Evolutionary conservation across 148 eudicot species (phyloP).

Genomic region (Arbutus unedo): DNA sequence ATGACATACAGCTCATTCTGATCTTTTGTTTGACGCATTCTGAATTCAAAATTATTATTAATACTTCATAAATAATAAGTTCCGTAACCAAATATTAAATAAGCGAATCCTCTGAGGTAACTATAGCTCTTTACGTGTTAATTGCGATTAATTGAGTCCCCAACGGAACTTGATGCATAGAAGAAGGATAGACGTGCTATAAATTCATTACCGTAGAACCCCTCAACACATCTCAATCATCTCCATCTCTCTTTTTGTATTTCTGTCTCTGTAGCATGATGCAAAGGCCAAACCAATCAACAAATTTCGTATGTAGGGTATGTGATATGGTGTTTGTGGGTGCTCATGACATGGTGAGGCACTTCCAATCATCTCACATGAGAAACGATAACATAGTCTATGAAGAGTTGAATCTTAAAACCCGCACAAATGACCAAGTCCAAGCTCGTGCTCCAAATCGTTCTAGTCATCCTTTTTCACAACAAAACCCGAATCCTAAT

Average conservation of each 20-base stretch:
- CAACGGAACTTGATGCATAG: not conserved
- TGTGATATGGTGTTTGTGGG: constrained; percentile 22
- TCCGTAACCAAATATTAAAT: not conserved
- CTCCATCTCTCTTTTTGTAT: not conserved
- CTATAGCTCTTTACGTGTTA: not conserved
- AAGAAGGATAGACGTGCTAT: not conserved
- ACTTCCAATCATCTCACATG: constrained; percentile 22
- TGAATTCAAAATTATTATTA: not conserved
- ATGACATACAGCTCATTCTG: not conserved
- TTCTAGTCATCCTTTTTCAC: not conserved
- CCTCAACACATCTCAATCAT: not conserved
- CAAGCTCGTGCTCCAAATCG: not conserved
- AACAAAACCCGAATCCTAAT: not conserved
- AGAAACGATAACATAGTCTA: not conserved
- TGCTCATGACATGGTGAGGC: constrained; percentile 22
- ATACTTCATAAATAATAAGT: not conserved
- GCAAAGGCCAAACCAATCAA: not conserved
- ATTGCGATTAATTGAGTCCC: not conserved
- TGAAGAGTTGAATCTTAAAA: not conserved
- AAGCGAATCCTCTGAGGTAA: not conserved
- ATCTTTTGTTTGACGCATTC: not conserved
- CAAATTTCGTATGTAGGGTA: constrained; percentile 23
- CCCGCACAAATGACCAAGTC: not conserved
- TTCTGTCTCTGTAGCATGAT: not conserved
- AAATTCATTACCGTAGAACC: not conserved